Evolutionary conservation across 1,284 basidiomycete species (phyloP).

Genomic region (Pseudomicrostroma phylloplanum): DNA sequence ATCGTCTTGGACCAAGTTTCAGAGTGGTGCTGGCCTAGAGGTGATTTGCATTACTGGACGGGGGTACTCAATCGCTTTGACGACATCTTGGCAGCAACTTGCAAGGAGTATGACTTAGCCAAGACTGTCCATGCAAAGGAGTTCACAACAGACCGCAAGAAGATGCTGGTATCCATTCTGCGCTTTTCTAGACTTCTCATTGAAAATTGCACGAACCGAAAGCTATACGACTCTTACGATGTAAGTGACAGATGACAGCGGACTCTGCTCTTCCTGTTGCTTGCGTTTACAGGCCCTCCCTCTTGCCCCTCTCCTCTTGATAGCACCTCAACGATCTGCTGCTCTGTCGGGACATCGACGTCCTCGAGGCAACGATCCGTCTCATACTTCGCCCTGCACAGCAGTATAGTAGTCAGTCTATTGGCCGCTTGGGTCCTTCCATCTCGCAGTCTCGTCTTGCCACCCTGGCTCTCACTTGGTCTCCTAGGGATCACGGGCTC

Average conservation of each 20-base stretch:
- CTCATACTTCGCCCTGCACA: slow-evolving; percentile 86
- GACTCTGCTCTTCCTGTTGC: slow-evolving; percentile 7
- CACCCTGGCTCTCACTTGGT: slow-evolving; percentile 44
- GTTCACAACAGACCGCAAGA: slow-evolving; percentile 73
- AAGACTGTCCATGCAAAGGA: slow-evolving; percentile 60
- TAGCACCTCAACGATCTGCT: slow-evolving; percentile 85
- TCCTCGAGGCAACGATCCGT: slow-evolving; percentile 75
- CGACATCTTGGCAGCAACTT: slow-evolving; percentile 71
- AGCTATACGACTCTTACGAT: slow-evolving; percentile 93
- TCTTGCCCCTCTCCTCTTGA: slow-evolving; percentile 17
- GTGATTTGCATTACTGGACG: slow-evolving; percentile 94
- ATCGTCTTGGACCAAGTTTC: slow-evolving; percentile 34
- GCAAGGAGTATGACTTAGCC: slow-evolving; percentile 64
- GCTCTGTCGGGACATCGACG: slow-evolving; percentile 79
- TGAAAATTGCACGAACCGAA: slow-evolving; percentile 96
- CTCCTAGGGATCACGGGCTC: slow-evolving; percentile 48
- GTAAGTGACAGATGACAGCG: slow-evolving; percentile 57
- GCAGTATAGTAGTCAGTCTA: slow-evolving; percentile 65
- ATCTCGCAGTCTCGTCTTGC: slow-evolving; percentile 37
- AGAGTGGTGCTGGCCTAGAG: slow-evolving; percentile 87
- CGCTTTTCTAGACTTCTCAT: slow-evolving; percentile 80
- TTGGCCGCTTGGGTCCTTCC: slow-evolving; percentile 33
- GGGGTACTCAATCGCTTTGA: slow-evolving; percentile 93
- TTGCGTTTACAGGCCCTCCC: not conserved
- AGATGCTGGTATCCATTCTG: slow-evolving; percentile 70